A percentile compares a stretch with the other conserved stretches of the same genome.
Evolutionary conservation across 805 yeast genomes (phyloP).

Genomic region (Candida hispaniensis): DNA sequence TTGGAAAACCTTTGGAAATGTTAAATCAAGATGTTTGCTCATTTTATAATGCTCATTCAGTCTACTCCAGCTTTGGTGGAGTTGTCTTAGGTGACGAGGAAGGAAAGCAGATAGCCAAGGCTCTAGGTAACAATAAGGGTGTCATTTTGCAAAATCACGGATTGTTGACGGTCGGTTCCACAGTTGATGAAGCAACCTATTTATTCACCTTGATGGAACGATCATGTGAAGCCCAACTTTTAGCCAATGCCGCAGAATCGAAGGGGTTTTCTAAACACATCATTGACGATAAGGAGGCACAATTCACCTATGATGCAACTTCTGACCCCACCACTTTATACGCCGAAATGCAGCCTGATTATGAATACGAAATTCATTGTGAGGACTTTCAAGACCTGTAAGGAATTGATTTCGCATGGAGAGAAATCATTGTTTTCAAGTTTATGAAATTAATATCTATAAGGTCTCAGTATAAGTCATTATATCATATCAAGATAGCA

Average conservation of each 20-base stretch:
- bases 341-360: slow-evolving; percentile 65
- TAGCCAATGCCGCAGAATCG: slow-evolving; percentile 43
- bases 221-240: slow-evolving; percentile 53
- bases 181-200: slow-evolving; percentile 68
- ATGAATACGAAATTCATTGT: slow-evolving; percentile 36
- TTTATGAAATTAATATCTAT: slow-evolving; percentile 1
- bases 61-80: slow-evolving; percentile 64
- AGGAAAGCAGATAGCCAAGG: slow-evolving; percentile 49
- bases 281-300: slow-evolving; percentile 54
- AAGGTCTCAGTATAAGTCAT: too few species aligned
- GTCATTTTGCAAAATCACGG: slow-evolving; percentile 66
- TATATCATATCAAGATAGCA: too few species aligned
- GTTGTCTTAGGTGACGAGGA: slow-evolving; percentile 60
- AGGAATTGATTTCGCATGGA: too few species aligned
- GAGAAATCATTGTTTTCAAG: neutral
- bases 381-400: slow-evolving; percentile 15
- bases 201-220: slow-evolving; percentile 53
- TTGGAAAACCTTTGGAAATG: slow-evolving; percentile 64
- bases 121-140: slow-evolving; percentile 48
- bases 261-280: slow-evolving; percentile 26
- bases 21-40: slow-evolving; percentile 66
- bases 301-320: slow-evolving; percentile 47
- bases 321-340: slow-evolving; percentile 61
- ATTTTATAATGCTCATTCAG: slow-evolving; percentile 55
- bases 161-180: slow-evolving; percentile 54